Base-by-base conservation (phyloP, 2,329 filamentous ascomycete species). In the Colletotrichum sp. region DNA sequence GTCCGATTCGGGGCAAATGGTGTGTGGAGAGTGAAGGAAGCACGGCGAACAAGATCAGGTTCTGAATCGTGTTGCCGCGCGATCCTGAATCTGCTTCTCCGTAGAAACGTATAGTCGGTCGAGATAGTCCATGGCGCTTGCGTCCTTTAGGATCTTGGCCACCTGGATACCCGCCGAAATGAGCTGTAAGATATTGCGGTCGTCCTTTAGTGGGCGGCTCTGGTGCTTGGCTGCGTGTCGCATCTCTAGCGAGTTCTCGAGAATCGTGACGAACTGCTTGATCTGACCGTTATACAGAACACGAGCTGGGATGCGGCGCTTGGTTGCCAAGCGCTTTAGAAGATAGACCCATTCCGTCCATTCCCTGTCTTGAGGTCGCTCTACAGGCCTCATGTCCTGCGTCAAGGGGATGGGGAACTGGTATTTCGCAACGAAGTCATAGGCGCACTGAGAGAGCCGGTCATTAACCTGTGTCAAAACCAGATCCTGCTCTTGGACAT, bases 261-360 rank as follows among this genome's bases (percentile, higher is more conserved):
- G 86, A 34, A 97, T 94, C 56, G 95, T 97, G 78, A 97, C 94
- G 84, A 97, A 92, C 84, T 97, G 95, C 86, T 96, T 97, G 85
- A 97, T 97, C 85, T 97, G 95, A 75, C 94, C 94, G 83, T 97
- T 95, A 87, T 96, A 97, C 58, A 97, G 87, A 24, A 97, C 94
- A 71, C 95, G 90, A 62, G 95, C 94, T 7, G 95, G 95, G 79
- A 97, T 96, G 77, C 95, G 92, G 78, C 95, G 91, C 86, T 96
- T 97, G 38, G 95, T 97, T 36, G 95, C 95, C 74, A 97, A 90
- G 65, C 95, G 90, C 86, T 97, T 97, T 79, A 97, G 88, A 74
- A 97, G 90, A 83, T 96, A 95, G 71, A 96, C 95, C 95, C 95
- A 97, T 85, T 97, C 95, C 61, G 94, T 96, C 95, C 95, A 97